Base-by-base conservation (phyloP, 257 asterid genomes). In the Lantana camara region DNA sequence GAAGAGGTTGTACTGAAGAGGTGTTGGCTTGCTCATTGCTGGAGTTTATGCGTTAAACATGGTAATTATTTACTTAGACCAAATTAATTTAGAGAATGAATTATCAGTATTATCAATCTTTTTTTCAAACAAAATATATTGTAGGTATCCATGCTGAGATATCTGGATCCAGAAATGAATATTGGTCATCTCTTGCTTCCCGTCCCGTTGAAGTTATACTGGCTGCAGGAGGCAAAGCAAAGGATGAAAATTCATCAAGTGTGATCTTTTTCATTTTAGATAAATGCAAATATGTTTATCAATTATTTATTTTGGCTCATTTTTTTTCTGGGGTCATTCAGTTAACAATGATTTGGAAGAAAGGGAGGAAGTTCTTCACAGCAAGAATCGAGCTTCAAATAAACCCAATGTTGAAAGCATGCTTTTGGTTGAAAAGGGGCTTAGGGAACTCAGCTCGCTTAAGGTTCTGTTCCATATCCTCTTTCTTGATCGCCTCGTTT, bases 1-100 rank as follows among this genome's bases (percentile, higher is more conserved):
- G 99, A 93, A 76, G 99, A 87, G 82, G 89, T 93, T 60, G 83
- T 83, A 73, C 89, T 93, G 67, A 93, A 90, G 87, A 82, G 96
- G 83, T 87, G 89, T 67, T 90, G 97, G 99, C 95, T 93, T 66
- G 90, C 99, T 66, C 85, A 90, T 12, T 81, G 77, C 79, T 93
- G 99, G 99, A 76, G 79, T 67, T 75, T 90, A 74, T 93, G 97
- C 30, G 65, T 78, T 49, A 80, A 65, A 38, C 68, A 79, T 58
- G 99, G 99, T 90, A 75, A 75, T 45, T 52, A 3, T 47, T 56
- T 37, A 34, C 34, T 64, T 30, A 35, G 9, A 35, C 40, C 8
- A 35, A 1, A 3, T 35, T 2, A 35, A 35, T 35, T 35, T 35
- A 35, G 55, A 51, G 27, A 32, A 27, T 59, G 38, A 19, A 13